Conservation (phyloP, 345 rosid genomes). For the Kernera saxatilis region DNA sequence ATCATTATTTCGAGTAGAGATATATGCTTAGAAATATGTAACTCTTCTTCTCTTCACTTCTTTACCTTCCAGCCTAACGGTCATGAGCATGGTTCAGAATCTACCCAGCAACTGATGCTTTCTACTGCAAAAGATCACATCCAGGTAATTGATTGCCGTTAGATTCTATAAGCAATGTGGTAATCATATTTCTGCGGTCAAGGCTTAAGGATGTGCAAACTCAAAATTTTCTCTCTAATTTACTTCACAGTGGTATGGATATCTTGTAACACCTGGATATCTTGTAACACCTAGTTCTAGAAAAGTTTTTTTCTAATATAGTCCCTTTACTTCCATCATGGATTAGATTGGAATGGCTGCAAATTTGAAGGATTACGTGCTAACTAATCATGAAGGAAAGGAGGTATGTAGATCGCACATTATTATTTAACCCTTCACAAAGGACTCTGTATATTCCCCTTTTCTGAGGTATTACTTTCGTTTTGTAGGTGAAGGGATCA, state of each 20-base stretch:
- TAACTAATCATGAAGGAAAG: slow-evolving; percentile 57
- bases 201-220: not conserved
- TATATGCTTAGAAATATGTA: not conserved
- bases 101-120: slow-evolving; percentile 63
- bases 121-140: slow-evolving; percentile 74
- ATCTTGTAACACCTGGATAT: not conserved
- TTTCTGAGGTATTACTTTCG: slow-evolving; percentile 4
- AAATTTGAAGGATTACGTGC: slow-evolving; percentile 69
- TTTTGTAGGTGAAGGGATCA: slow-evolving; percentile 68
- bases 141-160: slow-evolving; percentile 46
- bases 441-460: not conserved
- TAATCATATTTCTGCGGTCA: not conserved
- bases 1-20: not conserved
- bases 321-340: not conserved
- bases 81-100: slow-evolving; percentile 78
- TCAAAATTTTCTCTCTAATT: not conserved
- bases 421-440: not conserved
- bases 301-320: not conserved
- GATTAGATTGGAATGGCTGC: slow-evolving; percentile 84
- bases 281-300: not conserved
- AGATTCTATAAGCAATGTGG: not conserved
- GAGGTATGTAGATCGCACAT: slow-evolving; percentile 40
- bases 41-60: slow-evolving; percentile 1
- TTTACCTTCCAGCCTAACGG: slow-evolving; percentile 56
- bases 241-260: not conserved